phyloP scores from a whole-genome alignment of 176 grass and related monocot genomes.

The Pharus latifolius region DNA sequence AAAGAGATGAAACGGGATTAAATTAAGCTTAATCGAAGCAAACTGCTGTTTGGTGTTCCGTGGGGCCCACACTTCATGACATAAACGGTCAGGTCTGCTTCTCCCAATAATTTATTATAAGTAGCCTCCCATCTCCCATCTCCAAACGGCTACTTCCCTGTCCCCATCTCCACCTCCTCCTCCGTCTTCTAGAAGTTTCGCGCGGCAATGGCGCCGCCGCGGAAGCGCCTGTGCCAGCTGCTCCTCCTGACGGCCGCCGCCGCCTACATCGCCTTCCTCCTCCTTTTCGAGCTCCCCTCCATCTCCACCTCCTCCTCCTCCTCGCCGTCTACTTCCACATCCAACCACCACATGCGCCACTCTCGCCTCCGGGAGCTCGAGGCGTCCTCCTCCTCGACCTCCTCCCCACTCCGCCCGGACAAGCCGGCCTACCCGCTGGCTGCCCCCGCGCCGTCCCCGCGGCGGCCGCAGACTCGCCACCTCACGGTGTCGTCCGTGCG shows the following conservation, averaged over 20 bases:
- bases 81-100: slow-evolving; percentile 17
- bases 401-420: slow-evolving; percentile 10
- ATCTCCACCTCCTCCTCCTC: not conserved
- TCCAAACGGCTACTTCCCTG: slow-evolving; percentile 26
- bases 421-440: slow-evolving; percentile 12
- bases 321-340: not conserved
- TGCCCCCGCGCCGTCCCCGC: not conserved
- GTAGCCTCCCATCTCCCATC: not conserved
- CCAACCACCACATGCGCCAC: slow-evolving; percentile 31
- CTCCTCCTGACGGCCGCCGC: slow-evolving; percentile 5
- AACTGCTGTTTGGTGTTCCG: too few relatives aligned
- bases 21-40: too few relatives aligned
- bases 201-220: not conserved
- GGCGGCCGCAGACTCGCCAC: not conserved
- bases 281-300: slow-evolving; percentile 37
- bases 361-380: slow-evolving; percentile 36
- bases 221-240: slow-evolving; percentile 12
- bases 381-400: not conserved
- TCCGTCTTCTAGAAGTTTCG: slow-evolving; percentile 4
- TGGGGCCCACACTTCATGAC: too few relatives aligned
- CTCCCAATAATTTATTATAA: not conserved
- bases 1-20: too few relatives aligned
- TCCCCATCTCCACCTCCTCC: not conserved
- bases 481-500: slow-evolving; percentile 21
- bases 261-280: slow-evolving; percentile 18